A percentile compares a stretch with the other conserved stretches of the same genome.
Conservation (phyloP, 805 yeast genomes). For the Teunomyces funiuensis region DNA sequence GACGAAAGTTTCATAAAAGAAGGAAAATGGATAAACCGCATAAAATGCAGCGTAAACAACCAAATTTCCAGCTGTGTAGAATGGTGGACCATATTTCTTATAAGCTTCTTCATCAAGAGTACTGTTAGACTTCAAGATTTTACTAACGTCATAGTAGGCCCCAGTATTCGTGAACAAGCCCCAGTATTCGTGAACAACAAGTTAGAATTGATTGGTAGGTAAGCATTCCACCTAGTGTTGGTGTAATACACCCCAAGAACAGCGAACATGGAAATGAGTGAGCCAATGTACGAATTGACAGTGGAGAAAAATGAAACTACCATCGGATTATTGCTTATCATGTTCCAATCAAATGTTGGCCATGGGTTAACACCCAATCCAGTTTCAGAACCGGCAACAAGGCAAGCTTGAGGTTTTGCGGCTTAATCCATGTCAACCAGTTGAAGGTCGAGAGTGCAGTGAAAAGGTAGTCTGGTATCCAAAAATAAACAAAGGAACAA, state of each 20-base stretch:
- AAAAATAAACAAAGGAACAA: constrained; percentile 27
- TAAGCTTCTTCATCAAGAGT: constrained; percentile 22
- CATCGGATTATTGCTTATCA: constrained; percentile 22
- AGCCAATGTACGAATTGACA: constrained; percentile 21
- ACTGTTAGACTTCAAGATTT: not conserved
- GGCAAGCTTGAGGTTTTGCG: constrained; percentile 49
- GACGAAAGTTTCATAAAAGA: constrained; percentile 8
- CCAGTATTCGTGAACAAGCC: no score
- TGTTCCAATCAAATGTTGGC: constrained; percentile 54
- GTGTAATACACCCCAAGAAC: constrained; percentile 26
- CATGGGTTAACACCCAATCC: constrained; percentile 57
- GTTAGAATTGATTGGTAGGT: constrained; percentile 25
- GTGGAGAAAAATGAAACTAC: constrained; percentile 23
- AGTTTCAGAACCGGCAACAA: constrained; percentile 43
- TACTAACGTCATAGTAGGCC: constrained; percentile 15
- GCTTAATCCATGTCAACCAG: constrained; percentile 62
- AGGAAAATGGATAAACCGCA: constrained; percentile 26
- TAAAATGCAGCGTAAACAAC: constrained; percentile 27
- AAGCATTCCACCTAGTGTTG: constrained; percentile 29
- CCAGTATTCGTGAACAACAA: constrained; percentile 25
- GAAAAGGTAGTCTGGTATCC: constrained; percentile 47
- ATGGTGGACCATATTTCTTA: constrained; percentile 28
- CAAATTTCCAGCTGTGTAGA: constrained; percentile 28
- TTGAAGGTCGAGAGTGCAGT: constrained; percentile 43
- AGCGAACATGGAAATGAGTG: constrained; percentile 18